Evolutionary conservation across 768 basidiomycete species (phyloP).

Genomic region (Cystobasidium tubakii): DNA sequence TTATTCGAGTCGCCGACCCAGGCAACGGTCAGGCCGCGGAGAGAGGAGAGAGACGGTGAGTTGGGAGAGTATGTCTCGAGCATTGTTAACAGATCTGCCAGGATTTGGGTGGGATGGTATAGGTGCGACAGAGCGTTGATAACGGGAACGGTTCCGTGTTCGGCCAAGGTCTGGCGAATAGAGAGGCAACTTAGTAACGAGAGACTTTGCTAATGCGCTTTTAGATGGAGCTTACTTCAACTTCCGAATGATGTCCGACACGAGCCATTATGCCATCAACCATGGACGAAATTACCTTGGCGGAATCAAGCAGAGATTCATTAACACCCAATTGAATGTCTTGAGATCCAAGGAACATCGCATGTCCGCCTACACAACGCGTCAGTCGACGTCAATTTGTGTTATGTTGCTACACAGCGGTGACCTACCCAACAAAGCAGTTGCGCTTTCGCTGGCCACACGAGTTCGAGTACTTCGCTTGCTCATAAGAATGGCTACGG

Average conservation of each 20-base stretch:
- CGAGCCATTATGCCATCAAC: slow-evolving; percentile 94
- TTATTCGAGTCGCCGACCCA: slow-evolving; percentile 94
- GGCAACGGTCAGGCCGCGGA: slow-evolving; percentile 77
- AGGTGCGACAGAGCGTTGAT: slow-evolving; percentile 90
- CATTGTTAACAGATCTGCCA: slow-evolving; percentile 86
- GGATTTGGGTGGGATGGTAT: slow-evolving; percentile 93
- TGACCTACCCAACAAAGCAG: slow-evolving; percentile 62
- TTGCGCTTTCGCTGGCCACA: slow-evolving; percentile 75
- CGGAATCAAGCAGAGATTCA: slow-evolving; percentile 75
- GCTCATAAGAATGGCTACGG: slow-evolving; percentile 80
- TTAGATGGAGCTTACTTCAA: slow-evolving; percentile 63
- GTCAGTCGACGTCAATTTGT: too few relatives aligned
- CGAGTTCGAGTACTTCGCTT: slow-evolving; percentile 92
- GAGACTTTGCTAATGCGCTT: slow-evolving; percentile 16
- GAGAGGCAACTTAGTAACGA: neutral
- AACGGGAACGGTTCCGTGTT: slow-evolving; percentile 85
- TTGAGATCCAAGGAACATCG: slow-evolving; percentile 78
- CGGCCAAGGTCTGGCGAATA: slow-evolving; percentile 73
- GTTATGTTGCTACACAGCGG: neutral
- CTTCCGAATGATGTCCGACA: slow-evolving; percentile 83
- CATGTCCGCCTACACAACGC: slow-evolving; percentile 56
- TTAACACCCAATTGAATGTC: slow-evolving; percentile 97
- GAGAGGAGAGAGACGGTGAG: slow-evolving; percentile 45
- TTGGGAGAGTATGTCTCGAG: slow-evolving; percentile 56
- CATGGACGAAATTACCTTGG: slow-evolving; percentile 86